Evolutionary conservation across 2,329 filamentous ascomycete genomes (phyloP), one percentile per base, ranked within the genome.

Genomic region (Talaromyces piceae): DNA sequence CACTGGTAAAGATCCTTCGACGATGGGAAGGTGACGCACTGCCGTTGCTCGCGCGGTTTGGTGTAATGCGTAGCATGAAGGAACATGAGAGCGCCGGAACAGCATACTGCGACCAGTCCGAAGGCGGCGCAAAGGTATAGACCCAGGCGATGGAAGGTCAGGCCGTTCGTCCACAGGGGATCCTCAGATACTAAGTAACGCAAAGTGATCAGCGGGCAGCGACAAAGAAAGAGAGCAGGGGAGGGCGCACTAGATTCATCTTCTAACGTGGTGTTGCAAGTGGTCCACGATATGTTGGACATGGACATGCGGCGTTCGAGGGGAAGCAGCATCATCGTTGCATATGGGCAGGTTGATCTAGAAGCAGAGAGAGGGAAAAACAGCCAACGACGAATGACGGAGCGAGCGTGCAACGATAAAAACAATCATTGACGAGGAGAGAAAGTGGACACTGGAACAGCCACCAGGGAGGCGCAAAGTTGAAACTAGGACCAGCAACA

Each of bases 11-110:
- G 30, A 18, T n/a, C 13, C 22, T 22, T 9, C 9, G 20, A 28
- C 22, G 18, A 4, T n/a, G 30, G 16, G 41, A 16, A 22, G 46
- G 49, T 37, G 27, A 68, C 74, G 51, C 64, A 79, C 76, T 83
- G 78, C 60, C 75, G 78, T 62, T 84, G 81, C 63, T 84, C 78
- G 55, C 71, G 73, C 8, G 80, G 79, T 62, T 75, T 77, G 52
- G 76, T 71, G 67, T 83, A 84, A 62, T 83, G 81, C 12, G 71
- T 77, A 2, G 79, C 77, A 69, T 83, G 81, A 54, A 71, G 69
- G 58, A 77, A 67, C 51, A 83, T 79, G 47, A 83, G 67, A 57
- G 71, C 75, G 31, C 78, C 70, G 20, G 79, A 77, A 31, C 81
- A 65, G 11, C 69, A 51, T 28, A 77, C 66, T 3, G 79, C 74